Conservation (phyloP, 352 stramenopile genomes). For the Phytophthora sp. region DNA sequence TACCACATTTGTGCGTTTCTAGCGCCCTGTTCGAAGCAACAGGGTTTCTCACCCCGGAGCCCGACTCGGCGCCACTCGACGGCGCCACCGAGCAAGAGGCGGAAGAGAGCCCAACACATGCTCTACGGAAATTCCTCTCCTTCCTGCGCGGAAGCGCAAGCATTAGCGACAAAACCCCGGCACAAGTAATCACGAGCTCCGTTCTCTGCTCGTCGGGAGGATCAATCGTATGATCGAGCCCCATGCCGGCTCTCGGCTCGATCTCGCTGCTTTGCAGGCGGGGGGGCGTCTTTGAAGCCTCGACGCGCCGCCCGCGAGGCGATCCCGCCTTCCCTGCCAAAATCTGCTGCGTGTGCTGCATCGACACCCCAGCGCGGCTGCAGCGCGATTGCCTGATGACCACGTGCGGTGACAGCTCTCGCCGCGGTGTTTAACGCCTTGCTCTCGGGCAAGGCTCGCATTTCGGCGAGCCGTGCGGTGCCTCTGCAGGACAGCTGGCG, state of each 20-base stretch:
- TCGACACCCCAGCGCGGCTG: background rate
- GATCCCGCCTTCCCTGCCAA: background rate
- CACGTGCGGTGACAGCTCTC: constrained; percentile 1
- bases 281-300: constrained; percentile 6
- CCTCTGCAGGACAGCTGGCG: constrained; percentile 5
- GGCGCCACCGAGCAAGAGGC: no score
- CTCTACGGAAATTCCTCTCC: background rate
- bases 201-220: background rate
- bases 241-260: constrained; percentile 7
- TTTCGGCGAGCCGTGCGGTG: constrained; percentile 13
- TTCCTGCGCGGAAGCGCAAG: background rate
- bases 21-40: no score
- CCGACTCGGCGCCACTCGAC: no score
- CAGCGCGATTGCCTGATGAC: background rate
- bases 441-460: background rate
- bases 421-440: background rate
- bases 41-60: no score
- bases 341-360: background rate
- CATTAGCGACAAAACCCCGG: background rate
- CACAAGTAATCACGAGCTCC: constrained; percentile 2
- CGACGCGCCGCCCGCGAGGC: background rate
- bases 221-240: constrained; percentile 7
- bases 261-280: constrained; percentile 5
- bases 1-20: no score
- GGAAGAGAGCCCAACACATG: background rate